These are phyloP conservation scores for Colletotrichum sp. DNA, from an alignment of 2,329 filamentous ascomycete genomes.

Conservation along the genomic window DNA sequence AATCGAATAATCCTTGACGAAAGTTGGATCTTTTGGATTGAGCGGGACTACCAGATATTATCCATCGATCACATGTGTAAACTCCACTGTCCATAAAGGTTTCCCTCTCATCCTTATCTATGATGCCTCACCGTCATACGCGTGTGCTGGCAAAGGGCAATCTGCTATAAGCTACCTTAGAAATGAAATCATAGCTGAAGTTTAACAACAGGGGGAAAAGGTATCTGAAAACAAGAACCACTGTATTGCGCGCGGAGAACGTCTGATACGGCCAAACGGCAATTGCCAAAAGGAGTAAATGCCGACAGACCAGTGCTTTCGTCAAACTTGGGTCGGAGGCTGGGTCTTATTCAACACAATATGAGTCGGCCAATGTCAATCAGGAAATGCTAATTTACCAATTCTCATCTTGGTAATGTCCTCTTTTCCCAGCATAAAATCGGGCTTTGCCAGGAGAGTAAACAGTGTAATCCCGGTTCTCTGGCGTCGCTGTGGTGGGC, in stretches of 20 bases:
- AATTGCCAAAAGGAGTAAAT: neutral
- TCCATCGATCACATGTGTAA: neutral
- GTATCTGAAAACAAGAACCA: neutral
- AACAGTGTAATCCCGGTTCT: neutral
- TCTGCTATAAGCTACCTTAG: neutral
- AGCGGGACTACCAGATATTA: neutral
- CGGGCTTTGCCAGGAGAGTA: neutral
- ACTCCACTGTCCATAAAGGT: neutral
- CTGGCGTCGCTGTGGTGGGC: neutral
- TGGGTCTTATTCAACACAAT: neutral
- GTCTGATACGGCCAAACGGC: neutral
- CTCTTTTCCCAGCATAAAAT: neutral
- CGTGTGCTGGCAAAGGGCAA: neutral
- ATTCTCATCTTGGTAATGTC: neutral
- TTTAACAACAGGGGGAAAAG: neutral
- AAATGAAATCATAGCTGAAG: neutral
- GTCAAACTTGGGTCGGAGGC: neutral
- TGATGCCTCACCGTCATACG: neutral
- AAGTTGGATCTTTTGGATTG: neutral
- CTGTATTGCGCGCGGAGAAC: neutral
- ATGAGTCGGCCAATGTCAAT: neutral
- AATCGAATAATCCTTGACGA: neutral
- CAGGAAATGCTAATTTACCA: fast-evolving
- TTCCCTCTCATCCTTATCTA: neutral
- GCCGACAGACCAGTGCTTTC: neutral